Percentiles rank a stretch among this genome's conserved stretches.
These are phyloP conservation scores for Mortierella sp. DNA, from an alignment of 371 early-diverging fungal species.

Conservation along the genomic window DNA sequence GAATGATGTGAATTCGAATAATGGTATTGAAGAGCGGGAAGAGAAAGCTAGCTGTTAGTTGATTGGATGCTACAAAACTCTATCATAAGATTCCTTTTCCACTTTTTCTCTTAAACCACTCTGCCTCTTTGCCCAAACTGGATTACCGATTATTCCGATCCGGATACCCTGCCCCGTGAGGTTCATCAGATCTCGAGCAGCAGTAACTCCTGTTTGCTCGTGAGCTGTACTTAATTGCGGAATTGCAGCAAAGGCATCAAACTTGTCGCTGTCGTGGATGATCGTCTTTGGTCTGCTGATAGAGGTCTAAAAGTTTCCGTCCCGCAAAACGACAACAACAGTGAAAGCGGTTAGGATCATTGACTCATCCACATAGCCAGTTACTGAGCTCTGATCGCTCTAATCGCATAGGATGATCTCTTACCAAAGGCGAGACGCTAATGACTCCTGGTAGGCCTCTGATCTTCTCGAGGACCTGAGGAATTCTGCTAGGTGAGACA, in stretches of 20 bases:
- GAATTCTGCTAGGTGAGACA: constrained; percentile 13
- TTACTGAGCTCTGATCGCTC: too few species aligned
- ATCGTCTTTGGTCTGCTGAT: constrained; percentile 32
- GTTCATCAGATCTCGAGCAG: constrained; percentile 21
- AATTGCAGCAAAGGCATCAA: constrained; percentile 6
- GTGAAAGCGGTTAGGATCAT: too few species aligned
- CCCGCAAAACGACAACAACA: too few species aligned
- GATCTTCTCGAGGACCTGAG: constrained; percentile 29
- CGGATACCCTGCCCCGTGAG: constrained; percentile 70
- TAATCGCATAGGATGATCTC: too few species aligned
- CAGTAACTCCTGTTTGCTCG: constrained; percentile 33
- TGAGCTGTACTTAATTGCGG: constrained; percentile 45
- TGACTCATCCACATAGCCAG: background rate
- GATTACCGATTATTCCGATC: constrained; percentile 68
- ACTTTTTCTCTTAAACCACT: too few species aligned
- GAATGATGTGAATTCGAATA: too few species aligned
- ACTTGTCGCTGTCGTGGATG: constrained; percentile 20
- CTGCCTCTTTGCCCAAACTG: background rate
- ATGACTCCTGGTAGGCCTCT: constrained; percentile 24
- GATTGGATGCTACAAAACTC: too few species aligned
- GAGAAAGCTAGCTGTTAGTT: too few species aligned
- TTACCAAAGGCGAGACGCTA: constrained; percentile 40
- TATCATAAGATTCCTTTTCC: too few species aligned
- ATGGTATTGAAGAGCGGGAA: too few species aligned
- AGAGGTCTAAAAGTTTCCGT: constrained; percentile 7